phyloP scores from a whole-genome alignment of 2,329 filamentous ascomycete genomes.

The Exophiala xenobiotica region DNA sequence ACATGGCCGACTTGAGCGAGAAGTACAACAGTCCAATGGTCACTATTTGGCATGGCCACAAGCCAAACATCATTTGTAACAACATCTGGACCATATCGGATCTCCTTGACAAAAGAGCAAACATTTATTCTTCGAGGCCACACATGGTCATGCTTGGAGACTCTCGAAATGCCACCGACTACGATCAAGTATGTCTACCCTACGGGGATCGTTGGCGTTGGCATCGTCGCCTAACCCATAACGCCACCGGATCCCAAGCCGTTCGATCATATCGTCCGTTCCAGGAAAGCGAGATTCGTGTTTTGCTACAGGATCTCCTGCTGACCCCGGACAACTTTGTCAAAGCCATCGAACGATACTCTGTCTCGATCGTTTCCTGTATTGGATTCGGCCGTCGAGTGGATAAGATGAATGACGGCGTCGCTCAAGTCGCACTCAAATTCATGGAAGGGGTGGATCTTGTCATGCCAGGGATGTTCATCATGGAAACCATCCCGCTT shows the following conservation, averaged over 20 bases:
- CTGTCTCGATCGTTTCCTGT: slow-evolving; percentile 43
- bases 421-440: slow-evolving; percentile 34
- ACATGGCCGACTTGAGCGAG: slow-evolving; percentile 26
- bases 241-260: slow-evolving; percentile 55
- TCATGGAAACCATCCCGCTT: slow-evolving; percentile 28
- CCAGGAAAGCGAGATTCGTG: slow-evolving; percentile 58
- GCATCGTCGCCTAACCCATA: slow-evolving; percentile 53
- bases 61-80: slow-evolving; percentile 38
- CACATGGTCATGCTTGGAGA: slow-evolving; percentile 21
- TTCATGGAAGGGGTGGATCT: slow-evolving; percentile 25
- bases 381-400: slow-evolving; percentile 41
- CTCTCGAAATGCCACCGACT: slow-evolving; percentile 34
- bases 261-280: slow-evolving; percentile 54
- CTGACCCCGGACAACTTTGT: slow-evolving; percentile 38
- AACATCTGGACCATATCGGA: slow-evolving; percentile 36
- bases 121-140: slow-evolving; percentile 35
- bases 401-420: slow-evolving; percentile 52
- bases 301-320: slow-evolving; percentile 48
- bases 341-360: slow-evolving; percentile 42
- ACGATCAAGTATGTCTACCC: slow-evolving; percentile 46
- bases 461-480: slow-evolving; percentile 23
- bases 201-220: slow-evolving; percentile 40
- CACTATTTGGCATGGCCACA: slow-evolving; percentile 55
- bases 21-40: slow-evolving; percentile 51
- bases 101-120: slow-evolving; percentile 36